Evolutionary conservation across 2,329 filamentous ascomycete genomes (phyloP), one percentile per base, ranked within the genome.

Genomic region (Coniella vitis): DNA sequence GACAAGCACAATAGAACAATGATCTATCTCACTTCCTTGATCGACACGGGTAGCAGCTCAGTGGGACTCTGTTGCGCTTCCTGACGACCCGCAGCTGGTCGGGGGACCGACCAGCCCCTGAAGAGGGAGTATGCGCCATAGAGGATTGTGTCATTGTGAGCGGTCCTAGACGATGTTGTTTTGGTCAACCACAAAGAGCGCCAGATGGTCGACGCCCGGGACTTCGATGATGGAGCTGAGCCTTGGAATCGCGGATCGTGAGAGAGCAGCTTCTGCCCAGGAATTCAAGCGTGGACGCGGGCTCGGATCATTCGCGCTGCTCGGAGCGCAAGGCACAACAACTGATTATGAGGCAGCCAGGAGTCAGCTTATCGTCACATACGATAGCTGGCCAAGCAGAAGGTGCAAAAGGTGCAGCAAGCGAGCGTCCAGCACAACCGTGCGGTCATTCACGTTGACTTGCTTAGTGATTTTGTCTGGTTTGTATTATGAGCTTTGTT

Each of bases 31-130:
- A 93, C 87, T 97, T 97, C 71, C 90, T 83, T 60, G 90, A 87
- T 63, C 91, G 79, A 67, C 91, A 97, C 29, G 90, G 88, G 57
- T 84, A 87, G 65, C 91, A 97, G 61, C 90, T 96, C 43, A 97
- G 74, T 40, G 91, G 91, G 14, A 96, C 84, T 52, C 91, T 78
- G 62, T 97, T 96, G 64, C 91, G 81, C 72, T 94, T 95, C 57
- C 91, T 84, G 52, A 96, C 87, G 44, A 96, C 84, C 58, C 88
- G 81, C 61, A 87, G 95, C 57, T 91, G 86, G 46, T 87, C 88
- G 31, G 90, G 89, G 38, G 90, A 95, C 54, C 86, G 84, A 20
- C 73, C 76, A 55, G 40, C 38, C 32, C 85, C 81, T 51, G 83
- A 83, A 56, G 89, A 93, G 8, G 87, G 86, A 32, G 82, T 84